Conservation (phyloP, 1,284 basidiomycete genomes). For the Ganoderma lucidum region DNA sequence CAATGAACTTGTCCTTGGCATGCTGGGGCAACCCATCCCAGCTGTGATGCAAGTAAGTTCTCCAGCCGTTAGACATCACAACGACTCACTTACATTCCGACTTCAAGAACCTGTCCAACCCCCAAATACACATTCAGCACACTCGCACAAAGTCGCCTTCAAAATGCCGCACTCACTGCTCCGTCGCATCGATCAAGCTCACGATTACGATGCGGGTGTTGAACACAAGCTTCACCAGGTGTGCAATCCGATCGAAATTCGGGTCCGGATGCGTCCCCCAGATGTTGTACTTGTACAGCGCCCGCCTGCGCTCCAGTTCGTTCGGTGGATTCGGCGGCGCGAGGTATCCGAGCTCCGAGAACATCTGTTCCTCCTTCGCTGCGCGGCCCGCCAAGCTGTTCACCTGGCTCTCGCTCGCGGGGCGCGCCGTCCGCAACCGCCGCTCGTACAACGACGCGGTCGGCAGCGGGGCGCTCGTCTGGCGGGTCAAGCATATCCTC, state of each 20-base stretch:
- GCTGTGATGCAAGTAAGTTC: conserved; percentile 47
- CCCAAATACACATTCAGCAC: conserved; percentile 6
- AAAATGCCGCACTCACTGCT: conserved; percentile 60
- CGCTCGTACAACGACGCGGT: conserved; percentile 49
- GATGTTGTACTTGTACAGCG: conserved; percentile 87
- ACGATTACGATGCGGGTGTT: conserved; percentile 88
- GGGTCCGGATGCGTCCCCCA: conserved; percentile 85
- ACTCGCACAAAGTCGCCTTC: conserved; percentile 18
- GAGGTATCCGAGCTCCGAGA: conserved; percentile 72
- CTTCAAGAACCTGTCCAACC: conserved; percentile 75
- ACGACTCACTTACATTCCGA: conserved; percentile 67
- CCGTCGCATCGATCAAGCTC: conserved; percentile 82
- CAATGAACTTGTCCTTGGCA: conserved; percentile 74
- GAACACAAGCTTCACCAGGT: conserved; percentile 92
- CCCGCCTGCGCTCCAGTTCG: conserved; percentile 81
- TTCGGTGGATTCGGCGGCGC: conserved; percentile 83
- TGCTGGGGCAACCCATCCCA: conserved; percentile 64
- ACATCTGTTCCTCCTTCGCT: conserved; percentile 70
- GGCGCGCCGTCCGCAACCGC: conserved; percentile 48
- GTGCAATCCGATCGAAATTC: conserved; percentile 93
- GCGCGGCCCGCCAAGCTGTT: conserved; percentile 52
- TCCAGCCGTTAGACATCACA: background rate
- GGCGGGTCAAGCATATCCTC: conserved; percentile 62
- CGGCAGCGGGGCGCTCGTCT: conserved; percentile 67
- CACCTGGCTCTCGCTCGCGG: conserved; percentile 45